These are phyloP conservation scores for Endothia cerciana DNA, from an alignment of 2,329 filamentous ascomycete genomes.

Conservation along the genomic window DNA sequence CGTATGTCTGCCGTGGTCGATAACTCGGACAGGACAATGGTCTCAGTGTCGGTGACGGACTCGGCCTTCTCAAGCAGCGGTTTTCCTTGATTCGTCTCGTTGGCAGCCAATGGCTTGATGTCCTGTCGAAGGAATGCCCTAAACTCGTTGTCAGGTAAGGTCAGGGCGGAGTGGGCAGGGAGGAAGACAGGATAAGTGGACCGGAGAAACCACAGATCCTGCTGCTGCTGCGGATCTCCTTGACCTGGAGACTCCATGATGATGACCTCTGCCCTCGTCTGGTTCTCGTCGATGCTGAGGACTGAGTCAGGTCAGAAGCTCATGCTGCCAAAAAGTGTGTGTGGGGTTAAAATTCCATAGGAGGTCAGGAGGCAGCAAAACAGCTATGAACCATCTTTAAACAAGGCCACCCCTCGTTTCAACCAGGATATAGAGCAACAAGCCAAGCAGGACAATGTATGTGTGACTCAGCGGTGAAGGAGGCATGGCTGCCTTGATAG, in stretches of 20 bases:
- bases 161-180: slow-evolving; percentile 42
- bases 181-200: slow-evolving; percentile 44
- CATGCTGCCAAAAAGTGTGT: background rate
- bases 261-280: background rate
- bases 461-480: slow-evolving; percentile 5
- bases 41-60: slow-evolving; percentile 16
- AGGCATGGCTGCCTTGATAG: slow-evolving; percentile 14
- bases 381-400: background rate
- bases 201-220: slow-evolving; percentile 44
- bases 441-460: background rate
- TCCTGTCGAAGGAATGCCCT: slow-evolving; percentile 38
- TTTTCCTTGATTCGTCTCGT: background rate
- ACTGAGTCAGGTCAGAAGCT: background rate
- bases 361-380: too few species aligned
- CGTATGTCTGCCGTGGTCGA: slow-evolving; percentile 30
- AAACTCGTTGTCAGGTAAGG: slow-evolving; percentile 39
- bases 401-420: background rate
- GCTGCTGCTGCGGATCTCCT: background rate
- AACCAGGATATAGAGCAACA: background rate
- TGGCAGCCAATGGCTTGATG: slow-evolving; percentile 25
- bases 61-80: slow-evolving; percentile 19
- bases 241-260: slow-evolving; percentile 17
- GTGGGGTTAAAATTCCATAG: background rate
- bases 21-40: slow-evolving; percentile 17
- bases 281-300: too few species aligned